Evolutionary conservation across 352 stramenopile species (phyloP).

Genomic region (Blastocystis sp.): DNA sequence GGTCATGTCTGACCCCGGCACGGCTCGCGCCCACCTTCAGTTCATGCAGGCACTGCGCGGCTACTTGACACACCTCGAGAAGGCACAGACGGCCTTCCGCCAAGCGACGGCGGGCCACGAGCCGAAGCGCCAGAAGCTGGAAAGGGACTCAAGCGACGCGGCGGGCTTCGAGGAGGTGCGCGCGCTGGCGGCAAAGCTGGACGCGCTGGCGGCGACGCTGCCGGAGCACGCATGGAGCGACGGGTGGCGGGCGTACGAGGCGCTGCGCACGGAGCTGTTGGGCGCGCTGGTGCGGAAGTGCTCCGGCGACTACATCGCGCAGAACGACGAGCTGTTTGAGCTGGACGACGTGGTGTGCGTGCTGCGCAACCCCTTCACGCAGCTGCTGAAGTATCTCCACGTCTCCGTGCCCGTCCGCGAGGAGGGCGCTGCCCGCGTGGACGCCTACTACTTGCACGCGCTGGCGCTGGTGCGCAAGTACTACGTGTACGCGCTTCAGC

Average conservation of each 20-base stretch:
- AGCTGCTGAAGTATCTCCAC: slow-evolving; percentile 14
- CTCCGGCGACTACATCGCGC: background rate
- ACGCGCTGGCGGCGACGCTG: background rate
- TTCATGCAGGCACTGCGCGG: background rate
- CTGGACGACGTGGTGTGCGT: background rate
- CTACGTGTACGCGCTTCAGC: slow-evolving; percentile 44
- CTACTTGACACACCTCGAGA: background rate
- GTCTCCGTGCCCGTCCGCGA: background rate
- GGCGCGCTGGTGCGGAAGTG: background rate
- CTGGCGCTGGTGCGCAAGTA: background rate
- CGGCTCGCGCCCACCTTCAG: background rate
- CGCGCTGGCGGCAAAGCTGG: background rate
- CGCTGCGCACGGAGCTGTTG: background rate
- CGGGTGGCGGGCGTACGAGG: background rate
- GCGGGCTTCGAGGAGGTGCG: background rate
- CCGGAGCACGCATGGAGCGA: background rate
- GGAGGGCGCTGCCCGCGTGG: background rate
- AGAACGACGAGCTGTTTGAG: background rate
- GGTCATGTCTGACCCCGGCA: background rate
- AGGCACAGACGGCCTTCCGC: background rate
- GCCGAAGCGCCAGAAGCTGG: background rate
- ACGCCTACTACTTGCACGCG: slow-evolving; percentile 10
- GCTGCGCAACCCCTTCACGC: background rate
- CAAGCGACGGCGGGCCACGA: background rate
- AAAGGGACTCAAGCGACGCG: too few relatives aligned